These are phyloP conservation scores for Uromyces viciae-fabae DNA, from an alignment of 1,284 basidiomycete genomes.

Conservation along the genomic window DNA sequence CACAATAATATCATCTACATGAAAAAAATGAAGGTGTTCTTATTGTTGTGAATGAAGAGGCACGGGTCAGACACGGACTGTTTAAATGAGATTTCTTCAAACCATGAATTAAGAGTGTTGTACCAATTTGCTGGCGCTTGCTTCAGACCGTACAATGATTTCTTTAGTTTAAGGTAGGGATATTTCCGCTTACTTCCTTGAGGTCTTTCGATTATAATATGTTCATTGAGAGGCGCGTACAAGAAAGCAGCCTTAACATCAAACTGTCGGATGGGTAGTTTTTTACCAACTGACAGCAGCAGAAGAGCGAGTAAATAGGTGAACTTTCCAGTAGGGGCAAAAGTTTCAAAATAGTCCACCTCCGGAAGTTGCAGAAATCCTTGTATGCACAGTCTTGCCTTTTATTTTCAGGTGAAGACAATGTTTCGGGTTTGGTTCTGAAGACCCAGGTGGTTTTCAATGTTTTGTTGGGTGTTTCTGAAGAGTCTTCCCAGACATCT, in stretches of 20 bases:
- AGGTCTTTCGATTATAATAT: slow-evolving; percentile 55
- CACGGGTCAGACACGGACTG: not conserved
- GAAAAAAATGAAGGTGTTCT: not conserved
- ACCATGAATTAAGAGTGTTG: not conserved
- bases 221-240: slow-evolving; percentile 57
- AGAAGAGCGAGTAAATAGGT: slow-evolving; percentile 55
- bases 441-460: not conserved
- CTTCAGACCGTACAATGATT: not conserved
- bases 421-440: not conserved
- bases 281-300: slow-evolving; percentile 54
- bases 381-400: slow-evolving; percentile 47
- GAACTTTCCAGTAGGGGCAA: no score
- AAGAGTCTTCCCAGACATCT: not conserved
- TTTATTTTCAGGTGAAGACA: not conserved
- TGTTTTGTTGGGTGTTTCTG: not conserved
- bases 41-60: not conserved
- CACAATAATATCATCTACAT: not conserved
- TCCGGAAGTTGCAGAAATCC: slow-evolving; percentile 58
- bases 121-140: not conserved
- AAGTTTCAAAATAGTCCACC: slow-evolving; percentile 58
- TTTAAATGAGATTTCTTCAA: not conserved
- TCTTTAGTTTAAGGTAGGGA: not conserved
- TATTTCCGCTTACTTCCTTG: slow-evolving; percentile 46
- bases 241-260: slow-evolving; percentile 58
- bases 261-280: slow-evolving; percentile 56